Evolutionary conservation across 352 stramenopile species (phyloP), one percentile per base, ranked within the genome.

Genomic region (Blastocystis sp.): DNA sequence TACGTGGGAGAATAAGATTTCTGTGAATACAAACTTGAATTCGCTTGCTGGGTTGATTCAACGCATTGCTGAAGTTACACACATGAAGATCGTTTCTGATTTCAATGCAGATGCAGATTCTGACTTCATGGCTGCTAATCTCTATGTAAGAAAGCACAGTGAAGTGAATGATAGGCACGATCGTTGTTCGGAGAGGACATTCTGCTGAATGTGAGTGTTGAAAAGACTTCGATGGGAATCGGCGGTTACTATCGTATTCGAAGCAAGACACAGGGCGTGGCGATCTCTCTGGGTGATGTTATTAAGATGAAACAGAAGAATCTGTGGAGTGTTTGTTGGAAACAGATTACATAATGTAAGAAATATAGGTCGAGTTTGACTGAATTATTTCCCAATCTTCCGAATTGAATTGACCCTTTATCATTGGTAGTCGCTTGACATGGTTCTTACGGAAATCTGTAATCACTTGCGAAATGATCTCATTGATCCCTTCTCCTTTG

Each of bases 1-100:
- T 91, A 97, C 99, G 93, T 99, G 98, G 98, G 98, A 99, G 92
- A 99, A 99, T 93, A 99, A 99, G 93, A 96, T 99, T 81, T 93
- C 94, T 2, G 95, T 98, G 63, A 97, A 98, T 92, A 98, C 96
- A 43, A 95, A 97, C 91, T 97, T 99, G 90, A 96, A 94, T 55
- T 96, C 98, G 90, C 93, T 99, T 55, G 95, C 97, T 82, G 94
- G 98, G 81, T 99, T 99, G 92, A 91, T 99, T 37, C 93, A 98
- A 88, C 97, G 99, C 92, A 97, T 99, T 88, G 96, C 99, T 30
- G 93, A 95, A 69, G 98, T 96, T 81, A 99, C 98, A 5, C 99
- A 99, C 92, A 99, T 99, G 96, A 96, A 94, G 50, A 99, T 97
- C 92, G 94, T 99, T 88, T 99, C 97, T 64, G 96, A 96, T n/a